Evolutionary conservation across 2,329 filamentous ascomycete species (phyloP).

Genomic region (Colletotrichum cereale): DNA sequence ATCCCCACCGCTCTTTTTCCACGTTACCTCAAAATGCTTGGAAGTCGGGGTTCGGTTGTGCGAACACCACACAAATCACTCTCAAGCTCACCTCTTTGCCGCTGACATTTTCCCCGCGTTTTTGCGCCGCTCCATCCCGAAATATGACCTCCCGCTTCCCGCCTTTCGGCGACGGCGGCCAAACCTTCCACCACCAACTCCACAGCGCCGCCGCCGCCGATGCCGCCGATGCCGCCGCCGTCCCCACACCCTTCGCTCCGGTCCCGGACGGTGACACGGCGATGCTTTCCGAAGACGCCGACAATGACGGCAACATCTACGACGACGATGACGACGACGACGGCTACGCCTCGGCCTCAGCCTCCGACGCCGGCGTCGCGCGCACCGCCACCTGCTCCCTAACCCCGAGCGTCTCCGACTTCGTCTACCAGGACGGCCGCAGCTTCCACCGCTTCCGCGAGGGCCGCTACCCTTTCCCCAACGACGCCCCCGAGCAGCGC

Average conservation of each 20-base stretch:
- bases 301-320: constrained; percentile 8
- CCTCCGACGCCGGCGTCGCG: constrained; percentile 44
- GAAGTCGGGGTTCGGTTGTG: not conserved
- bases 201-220: not conserved
- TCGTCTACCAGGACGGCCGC: constrained; percentile 56
- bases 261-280: not conserved
- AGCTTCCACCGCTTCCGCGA: constrained; percentile 57
- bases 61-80: not conserved
- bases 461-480: constrained; percentile 59
- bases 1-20: not conserved
- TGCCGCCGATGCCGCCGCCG: not conserved
- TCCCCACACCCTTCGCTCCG: not conserved
- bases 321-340: constrained; percentile 31
- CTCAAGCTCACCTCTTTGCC: no score
- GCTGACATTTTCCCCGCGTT: not conserved
- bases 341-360: constrained; percentile 27
- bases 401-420: constrained; percentile 53
- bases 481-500: constrained; percentile 57
- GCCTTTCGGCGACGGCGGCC: not conserved
- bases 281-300: not conserved
- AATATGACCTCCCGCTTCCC: not conserved
- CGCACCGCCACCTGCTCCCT: constrained; percentile 44
- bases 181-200: not conserved
- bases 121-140: not conserved
- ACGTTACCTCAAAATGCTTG: no score